Percentiles rank a stretch among this genome's conserved stretches.
Conservation (phyloP, 176 grass and related monocot genomes). For the Coix lacrymajobi region DNA sequence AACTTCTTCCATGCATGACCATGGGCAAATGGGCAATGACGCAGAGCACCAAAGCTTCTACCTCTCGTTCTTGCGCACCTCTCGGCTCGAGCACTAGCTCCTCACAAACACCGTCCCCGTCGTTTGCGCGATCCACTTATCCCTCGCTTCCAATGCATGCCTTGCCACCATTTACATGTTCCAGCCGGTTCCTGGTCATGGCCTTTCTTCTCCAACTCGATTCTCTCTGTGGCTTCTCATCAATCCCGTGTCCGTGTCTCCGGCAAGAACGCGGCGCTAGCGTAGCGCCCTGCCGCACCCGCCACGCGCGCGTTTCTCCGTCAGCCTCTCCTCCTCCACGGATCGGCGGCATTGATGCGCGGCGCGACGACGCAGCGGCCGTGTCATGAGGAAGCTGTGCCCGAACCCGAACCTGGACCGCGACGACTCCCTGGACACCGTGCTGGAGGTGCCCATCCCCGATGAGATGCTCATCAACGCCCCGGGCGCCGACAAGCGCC, state of each 20-base stretch:
- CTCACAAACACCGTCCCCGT: neutral
- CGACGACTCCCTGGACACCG: conserved; percentile 89
- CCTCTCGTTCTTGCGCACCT: neutral
- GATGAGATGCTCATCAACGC: conserved; percentile 72
- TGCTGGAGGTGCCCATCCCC: conserved; percentile 97
- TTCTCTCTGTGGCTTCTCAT: neutral
- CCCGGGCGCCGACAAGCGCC: conserved; percentile 45
- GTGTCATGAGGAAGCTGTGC: conserved; percentile 87
- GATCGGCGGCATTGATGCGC: conserved; percentile 5
- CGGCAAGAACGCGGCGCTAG: neutral
- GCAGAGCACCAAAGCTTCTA: neutral
- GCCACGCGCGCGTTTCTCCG: too few species aligned
- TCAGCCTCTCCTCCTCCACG: neutral
- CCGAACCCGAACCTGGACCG: conserved; percentile 82
- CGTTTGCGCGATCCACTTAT: conserved; percentile 49
- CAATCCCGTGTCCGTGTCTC: neutral
- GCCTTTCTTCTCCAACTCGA: conserved; percentile 1
- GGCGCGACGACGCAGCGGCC: neutral
- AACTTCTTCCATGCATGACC: neutral
- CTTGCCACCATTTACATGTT: conserved; percentile 19
- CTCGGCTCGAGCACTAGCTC: conserved; percentile 3
- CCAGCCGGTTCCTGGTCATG: neutral
- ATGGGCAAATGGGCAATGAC: neutral
- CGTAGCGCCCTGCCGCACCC: neutral
- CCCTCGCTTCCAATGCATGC: conserved; percentile 47